These are phyloP conservation scores for Ajuga reptans DNA, from an alignment of 305 asterid genomes.

Conservation along the genomic window DNA sequence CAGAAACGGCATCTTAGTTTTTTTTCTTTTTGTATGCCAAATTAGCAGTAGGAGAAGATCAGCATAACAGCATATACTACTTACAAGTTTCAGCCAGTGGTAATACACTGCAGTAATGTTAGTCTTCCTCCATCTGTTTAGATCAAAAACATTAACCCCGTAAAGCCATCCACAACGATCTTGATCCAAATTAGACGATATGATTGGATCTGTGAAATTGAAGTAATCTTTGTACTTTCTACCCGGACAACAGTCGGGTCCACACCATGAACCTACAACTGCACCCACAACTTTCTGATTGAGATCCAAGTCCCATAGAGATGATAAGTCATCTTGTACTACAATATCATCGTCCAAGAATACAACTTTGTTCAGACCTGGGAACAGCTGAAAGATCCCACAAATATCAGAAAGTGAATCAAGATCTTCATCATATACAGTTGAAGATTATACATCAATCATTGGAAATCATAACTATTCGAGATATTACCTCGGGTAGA, in stretches of 20 bases:
- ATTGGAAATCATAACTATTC: slow-evolving; percentile 15
- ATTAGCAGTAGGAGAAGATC: neutral
- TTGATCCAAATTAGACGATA: slow-evolving; percentile 41
- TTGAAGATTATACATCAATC: slow-evolving; percentile 16
- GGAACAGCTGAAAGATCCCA: slow-evolving; percentile 61
- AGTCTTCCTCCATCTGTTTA: slow-evolving; percentile 64
- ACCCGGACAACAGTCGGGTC: slow-evolving; percentile 49
- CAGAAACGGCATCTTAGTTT: too few species aligned
- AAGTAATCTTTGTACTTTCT: slow-evolving; percentile 55
- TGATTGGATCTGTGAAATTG: slow-evolving; percentile 50
- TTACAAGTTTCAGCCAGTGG: slow-evolving; percentile 76
- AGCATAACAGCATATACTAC: slow-evolving; percentile 14
- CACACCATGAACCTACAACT: slow-evolving; percentile 59
- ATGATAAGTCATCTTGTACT: slow-evolving; percentile 63
- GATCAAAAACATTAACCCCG: slow-evolving; percentile 70
- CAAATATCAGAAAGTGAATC: slow-evolving; percentile 31
- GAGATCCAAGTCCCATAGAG: slow-evolving; percentile 83
- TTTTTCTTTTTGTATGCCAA: too few species aligned
- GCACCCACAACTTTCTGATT: slow-evolving; percentile 72
- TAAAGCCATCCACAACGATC: slow-evolving; percentile 65
- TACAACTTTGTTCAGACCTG: slow-evolving; percentile 62
- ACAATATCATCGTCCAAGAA: slow-evolving; percentile 78
- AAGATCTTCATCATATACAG: slow-evolving; percentile 16
- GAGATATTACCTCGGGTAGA: slow-evolving; percentile 69
- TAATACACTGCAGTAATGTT: slow-evolving; percentile 58